Conservation (phyloP, 257 asterid genomes). For the Nicotiana benthamiana region DNA sequence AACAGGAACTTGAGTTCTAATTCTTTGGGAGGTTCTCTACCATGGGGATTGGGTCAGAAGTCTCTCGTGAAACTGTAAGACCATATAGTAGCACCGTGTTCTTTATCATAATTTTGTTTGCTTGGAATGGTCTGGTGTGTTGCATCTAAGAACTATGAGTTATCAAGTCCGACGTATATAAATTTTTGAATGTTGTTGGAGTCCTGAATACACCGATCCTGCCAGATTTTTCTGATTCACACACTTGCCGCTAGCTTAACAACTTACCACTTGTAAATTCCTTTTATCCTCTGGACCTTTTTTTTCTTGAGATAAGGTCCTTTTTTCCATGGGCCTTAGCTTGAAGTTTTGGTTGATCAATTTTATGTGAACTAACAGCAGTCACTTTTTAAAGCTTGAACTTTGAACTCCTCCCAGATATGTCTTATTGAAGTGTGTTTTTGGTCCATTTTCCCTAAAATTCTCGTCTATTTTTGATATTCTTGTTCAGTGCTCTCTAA, state of each 20-base stretch:
- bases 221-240: background rate
- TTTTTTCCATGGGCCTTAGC: background rate
- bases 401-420: background rate
- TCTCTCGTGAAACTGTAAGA: slow-evolving; percentile 85
- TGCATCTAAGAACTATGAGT: background rate
- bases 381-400: background rate
- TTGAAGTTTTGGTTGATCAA: background rate
- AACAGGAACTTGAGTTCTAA: slow-evolving; percentile 84
- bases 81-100: background rate
- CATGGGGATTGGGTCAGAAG: slow-evolving; percentile 64
- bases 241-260: background rate
- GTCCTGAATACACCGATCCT: background rate
- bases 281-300: background rate
- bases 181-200: background rate
- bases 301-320: background rate
- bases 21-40: slow-evolving; percentile 63
- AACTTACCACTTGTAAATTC: background rate
- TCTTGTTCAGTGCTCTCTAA: background rate
- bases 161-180: background rate
- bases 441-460: background rate
- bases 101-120: background rate
- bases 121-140: background rate
- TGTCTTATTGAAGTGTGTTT: background rate
- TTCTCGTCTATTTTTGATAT: background rate
- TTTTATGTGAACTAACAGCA: background rate